Conservation (phyloP, 225 moss, liverwort and hornwort species). For the Antitrichia curtipendula region DNA sequence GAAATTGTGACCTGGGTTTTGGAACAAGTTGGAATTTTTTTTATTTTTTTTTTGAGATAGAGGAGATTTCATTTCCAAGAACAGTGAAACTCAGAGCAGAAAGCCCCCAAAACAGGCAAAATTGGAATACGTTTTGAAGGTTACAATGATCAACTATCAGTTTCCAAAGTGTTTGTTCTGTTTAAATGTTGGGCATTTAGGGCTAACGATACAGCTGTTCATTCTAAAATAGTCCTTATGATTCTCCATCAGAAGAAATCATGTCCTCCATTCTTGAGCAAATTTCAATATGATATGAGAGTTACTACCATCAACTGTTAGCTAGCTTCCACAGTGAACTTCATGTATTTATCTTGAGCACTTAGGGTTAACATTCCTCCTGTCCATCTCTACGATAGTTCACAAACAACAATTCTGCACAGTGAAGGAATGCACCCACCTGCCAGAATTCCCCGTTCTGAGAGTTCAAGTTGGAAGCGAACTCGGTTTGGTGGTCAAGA, state of each 20-base stretch:
- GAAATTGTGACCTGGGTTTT: background rate
- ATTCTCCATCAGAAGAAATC: background rate
- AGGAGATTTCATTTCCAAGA: background rate
- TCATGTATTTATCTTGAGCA: background rate
- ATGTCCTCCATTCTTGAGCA: background rate
- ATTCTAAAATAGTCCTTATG: background rate
- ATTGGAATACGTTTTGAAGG: background rate
- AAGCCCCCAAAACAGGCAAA: background rate
- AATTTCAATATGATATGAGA: background rate
- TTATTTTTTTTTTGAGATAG: background rate
- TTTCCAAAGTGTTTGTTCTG: too few relatives aligned
- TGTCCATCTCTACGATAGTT: background rate
- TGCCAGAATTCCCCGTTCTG: constrained; percentile 38
- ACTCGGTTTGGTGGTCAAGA: constrained; percentile 29
- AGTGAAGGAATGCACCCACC: background rate
- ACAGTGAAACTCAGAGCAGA: background rate
- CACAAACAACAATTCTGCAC: background rate
- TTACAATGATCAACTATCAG: background rate
- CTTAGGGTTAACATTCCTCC: background rate
- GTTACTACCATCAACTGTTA: background rate
- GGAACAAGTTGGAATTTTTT: background rate
- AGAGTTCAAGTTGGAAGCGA: constrained; percentile 39
- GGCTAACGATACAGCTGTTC: background rate
- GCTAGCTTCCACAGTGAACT: background rate
- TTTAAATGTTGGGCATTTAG: background rate